Base-by-base conservation (phyloP, 1,139 yeast species). In the Taphrina communis region DNA sequence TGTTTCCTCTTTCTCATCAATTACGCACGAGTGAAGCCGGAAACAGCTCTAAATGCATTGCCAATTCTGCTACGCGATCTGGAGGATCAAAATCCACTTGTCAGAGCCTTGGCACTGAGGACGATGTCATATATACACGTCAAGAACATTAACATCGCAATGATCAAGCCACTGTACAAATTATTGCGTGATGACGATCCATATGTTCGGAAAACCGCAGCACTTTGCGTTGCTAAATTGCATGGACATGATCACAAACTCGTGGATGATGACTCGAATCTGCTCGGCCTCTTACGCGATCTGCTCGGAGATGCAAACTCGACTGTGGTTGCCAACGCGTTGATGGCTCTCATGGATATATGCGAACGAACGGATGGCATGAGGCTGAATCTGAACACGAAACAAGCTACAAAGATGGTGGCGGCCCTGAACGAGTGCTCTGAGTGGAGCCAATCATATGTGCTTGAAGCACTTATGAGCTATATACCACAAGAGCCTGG, bases 391-490 rank as follows among this genome's bases (percentile, higher is more conserved):
- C 82, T 90, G 25, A 88, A 86, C 75, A 81, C 82, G 65, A 76
- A 78, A 0, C 90, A 88, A 74, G 86, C 90, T 1, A 73, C 83
- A 57, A 81, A 82, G 48, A 78, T 90, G 36, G 82, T 86, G 1
- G 78, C 80, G 6, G 79, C 81, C 66, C 77, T 89, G 56, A 78
- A 82, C 1, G 84, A 81, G 69, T 82, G 88, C 67, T 87, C 88
- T 72, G 97, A 92, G 76, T 92, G 97, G 97, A 84, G 87, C 66
- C 96, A 88, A 75, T 82, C 86, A 0, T 84, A 88, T 69, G 82
- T 91, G n/a, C 79, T 93, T 69, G 86, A 86, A 69, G 84, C 94
- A 0, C 77, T 93, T 60, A 82, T 87, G 83, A 81, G 85, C 21
- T 90, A 84, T 77, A 88, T 88, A 0, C 97, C 98, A 0, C 86